These are phyloP conservation scores for Apiospora kogelbergensis DNA, from an alignment of 2,329 filamentous ascomycete genomes.

Conservation along the genomic window DNA sequence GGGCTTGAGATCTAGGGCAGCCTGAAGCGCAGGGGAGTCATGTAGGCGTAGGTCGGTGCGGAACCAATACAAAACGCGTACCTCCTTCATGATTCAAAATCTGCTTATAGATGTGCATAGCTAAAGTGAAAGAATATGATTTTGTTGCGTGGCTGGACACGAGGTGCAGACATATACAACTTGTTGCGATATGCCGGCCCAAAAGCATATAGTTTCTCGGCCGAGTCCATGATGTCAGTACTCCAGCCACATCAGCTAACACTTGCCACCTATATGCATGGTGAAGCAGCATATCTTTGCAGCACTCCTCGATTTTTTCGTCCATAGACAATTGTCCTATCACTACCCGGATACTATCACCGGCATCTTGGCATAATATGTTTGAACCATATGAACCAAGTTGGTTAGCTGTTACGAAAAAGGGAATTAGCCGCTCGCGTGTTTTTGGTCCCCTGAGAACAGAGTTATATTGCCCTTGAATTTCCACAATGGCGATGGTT, in stretches of 20 bases:
- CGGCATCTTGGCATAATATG: too few relatives aligned
- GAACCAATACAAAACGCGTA: constrained; percentile 74
- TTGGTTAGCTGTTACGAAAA: too few relatives aligned
- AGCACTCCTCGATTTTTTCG: too few relatives aligned
- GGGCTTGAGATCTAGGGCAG: constrained; percentile 69
- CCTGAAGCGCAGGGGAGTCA: constrained; percentile 72
- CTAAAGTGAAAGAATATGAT: not conserved
- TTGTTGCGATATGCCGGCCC: not conserved
- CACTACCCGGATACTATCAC: too few relatives aligned
- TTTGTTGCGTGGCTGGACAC: not conserved
- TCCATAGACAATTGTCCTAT: too few relatives aligned
- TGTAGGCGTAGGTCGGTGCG: constrained; percentile 76
- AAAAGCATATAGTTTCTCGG: not conserved
- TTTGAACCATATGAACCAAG: too few relatives aligned
- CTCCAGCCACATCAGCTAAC: constrained; percentile 18
- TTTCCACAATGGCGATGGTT: too few relatives aligned
- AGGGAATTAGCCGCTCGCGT: too few relatives aligned
- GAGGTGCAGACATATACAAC: not conserved
- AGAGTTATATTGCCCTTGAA: not conserved
- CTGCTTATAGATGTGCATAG: constrained; percentile 12
- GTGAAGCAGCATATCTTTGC: too few relatives aligned
- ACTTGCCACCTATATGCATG: not conserved
- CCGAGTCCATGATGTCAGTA: constrained; percentile 24
- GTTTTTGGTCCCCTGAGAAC: too few relatives aligned
- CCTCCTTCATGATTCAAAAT: constrained; percentile 31